These are phyloP conservation scores for Dicorynia guianensis DNA, from an alignment of 306 rosid species.

Conservation along the genomic window DNA sequence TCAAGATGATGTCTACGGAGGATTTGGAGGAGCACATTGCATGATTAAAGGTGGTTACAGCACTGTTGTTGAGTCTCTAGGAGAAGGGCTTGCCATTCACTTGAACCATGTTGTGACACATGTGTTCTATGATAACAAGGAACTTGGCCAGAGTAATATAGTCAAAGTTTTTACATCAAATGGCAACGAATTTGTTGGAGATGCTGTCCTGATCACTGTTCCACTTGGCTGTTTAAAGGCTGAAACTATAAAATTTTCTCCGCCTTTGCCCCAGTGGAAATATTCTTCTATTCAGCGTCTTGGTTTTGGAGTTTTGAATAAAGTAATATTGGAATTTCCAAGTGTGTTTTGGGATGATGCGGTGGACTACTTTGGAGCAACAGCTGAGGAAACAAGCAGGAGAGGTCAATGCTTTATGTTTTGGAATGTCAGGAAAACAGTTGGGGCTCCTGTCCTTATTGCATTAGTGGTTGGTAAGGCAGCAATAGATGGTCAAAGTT, in stretches of 20 bases:
- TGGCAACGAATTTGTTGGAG: constrained; percentile 79
- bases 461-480: constrained; percentile 98
- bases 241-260: constrained; percentile 85
- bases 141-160: constrained; percentile 51
- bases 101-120: constrained; percentile 80
- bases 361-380: constrained; percentile 98
- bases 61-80: constrained; percentile 87
- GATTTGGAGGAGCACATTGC: constrained; percentile 99
- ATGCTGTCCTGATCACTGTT: constrained; percentile 90
- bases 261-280: constrained; percentile 94
- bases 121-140: constrained; percentile 71
- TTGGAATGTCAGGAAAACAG: constrained; percentile 96
- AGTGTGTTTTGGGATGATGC: constrained; percentile 97
- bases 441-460: constrained; percentile 98
- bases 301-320: constrained; percentile 97
- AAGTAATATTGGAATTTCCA: constrained; percentile 92
- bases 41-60: constrained; percentile 99
- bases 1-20: constrained; percentile 98
- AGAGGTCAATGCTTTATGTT: constrained; percentile 99
- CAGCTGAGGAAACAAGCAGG: constrained; percentile 84
- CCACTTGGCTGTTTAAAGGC: constrained; percentile 99
- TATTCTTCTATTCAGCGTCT: constrained; percentile 84
- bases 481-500: constrained; percentile 82
- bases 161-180: constrained; percentile 83
- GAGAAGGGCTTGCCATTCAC: constrained; percentile 77